Evolutionary conservation across 345 rosid species (phyloP), one percentile per base, ranked within the genome.

Genomic region (Barbarea vulgaris): DNA sequence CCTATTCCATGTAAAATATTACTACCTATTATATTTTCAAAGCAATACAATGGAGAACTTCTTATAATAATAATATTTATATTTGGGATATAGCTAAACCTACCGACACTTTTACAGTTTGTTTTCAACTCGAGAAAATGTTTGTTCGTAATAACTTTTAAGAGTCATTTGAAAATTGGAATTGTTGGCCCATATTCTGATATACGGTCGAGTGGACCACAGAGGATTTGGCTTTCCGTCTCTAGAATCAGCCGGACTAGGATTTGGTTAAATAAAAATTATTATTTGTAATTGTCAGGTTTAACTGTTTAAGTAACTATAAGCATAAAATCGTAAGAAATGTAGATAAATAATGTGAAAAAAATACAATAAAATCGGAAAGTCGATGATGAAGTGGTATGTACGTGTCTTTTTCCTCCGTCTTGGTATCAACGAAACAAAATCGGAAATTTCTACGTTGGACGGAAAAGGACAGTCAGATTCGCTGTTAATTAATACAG

Each of bases 371-470:
- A 72, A 65, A 50, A 36, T 21, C 28, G 42, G 30, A 72, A 78
- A 78, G 73, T 51, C 50, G 70, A 54, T 9, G 28, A 27, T 25
- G 42, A 66, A 79, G 69, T 67, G 74, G 80, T 72, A 79, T 63
- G 52, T 22, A 28, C 33, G 47, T 64, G 74, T 31, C 56, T 36
- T 25, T 51, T 31, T 71, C 44, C 70, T 33, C 39, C 47, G 47
- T 73, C 82, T 86, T 74, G 84, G 75, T 79, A 74, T 50, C 33
- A 33, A 62, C 79, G 46, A 69, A 76, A 76, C 72, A 61, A 46
- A 58, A 50, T 74, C 48, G 7, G 31, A 19, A 31, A 53, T 22
- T 25, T 52, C 48, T 15, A 24, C 60, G 22, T 76, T 17, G 50
- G 75, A 70, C 55, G 72, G 76, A 63, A 65, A 64, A 56, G 54